A percentile compares a stretch with the other conserved stretches of the same genome.
Conservation (phyloP, 2,329 filamentous ascomycete species). For the Xylaria hypoxylon region DNA sequence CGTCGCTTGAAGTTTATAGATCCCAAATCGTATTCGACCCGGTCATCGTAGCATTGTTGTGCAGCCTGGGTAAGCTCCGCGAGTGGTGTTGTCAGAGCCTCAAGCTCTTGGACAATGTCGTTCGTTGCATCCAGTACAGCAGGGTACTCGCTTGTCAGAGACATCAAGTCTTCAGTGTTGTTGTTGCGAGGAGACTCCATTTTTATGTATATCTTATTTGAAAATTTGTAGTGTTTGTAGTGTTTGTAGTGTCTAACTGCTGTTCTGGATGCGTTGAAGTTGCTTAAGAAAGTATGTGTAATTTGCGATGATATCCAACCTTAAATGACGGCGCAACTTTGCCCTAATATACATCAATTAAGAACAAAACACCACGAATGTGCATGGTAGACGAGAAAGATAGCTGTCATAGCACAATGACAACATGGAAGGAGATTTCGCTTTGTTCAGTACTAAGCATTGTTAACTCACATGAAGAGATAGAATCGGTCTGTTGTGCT, state of each 20-base stretch:
- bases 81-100: not conserved
- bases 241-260: not conserved
- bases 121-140: slow-evolving; percentile 11
- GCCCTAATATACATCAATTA: not conserved
- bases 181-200: slow-evolving; percentile 17
- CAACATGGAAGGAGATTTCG: not conserved
- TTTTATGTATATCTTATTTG: not conserved
- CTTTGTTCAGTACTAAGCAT: slow-evolving; percentile 10
- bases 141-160: not conserved
- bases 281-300: slow-evolving; percentile 2
- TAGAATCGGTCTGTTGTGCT: not conserved
- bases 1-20: too few species aligned
- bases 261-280: slow-evolving; percentile 13
- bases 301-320: not conserved
- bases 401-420: not conserved
- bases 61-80: not conserved
- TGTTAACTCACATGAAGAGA: not conserved
- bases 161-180: not conserved
- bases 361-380: not conserved
- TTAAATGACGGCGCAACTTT: not conserved
- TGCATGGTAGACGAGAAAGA: not conserved
- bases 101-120: not conserved
- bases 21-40: not conserved
- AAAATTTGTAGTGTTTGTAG: too few species aligned
- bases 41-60: not conserved